These are phyloP conservation scores for Hericium coralloides DNA, from an alignment of 768 basidiomycete species.

Conservation along the genomic window DNA sequence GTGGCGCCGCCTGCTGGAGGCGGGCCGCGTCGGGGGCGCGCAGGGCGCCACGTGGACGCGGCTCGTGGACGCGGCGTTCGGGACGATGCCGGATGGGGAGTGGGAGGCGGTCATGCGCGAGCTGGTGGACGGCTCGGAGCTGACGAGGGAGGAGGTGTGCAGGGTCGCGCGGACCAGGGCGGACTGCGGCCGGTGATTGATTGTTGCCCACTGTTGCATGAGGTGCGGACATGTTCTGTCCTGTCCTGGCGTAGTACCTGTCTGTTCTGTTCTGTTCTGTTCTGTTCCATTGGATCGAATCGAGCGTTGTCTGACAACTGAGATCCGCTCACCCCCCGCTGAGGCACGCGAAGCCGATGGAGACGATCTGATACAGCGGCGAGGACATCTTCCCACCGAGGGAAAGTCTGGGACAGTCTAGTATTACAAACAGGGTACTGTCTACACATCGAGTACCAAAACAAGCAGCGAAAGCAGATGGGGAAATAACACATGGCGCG, in stretches of 20 bases:
- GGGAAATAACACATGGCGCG: background rate
- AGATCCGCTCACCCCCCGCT: too few species aligned
- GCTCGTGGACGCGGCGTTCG: conserved; percentile 41
- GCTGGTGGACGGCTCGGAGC: conserved; percentile 48
- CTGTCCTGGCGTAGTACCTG: background rate
- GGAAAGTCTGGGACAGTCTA: too few species aligned
- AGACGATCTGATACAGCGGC: background rate
- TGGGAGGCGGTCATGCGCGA: conserved; percentile 52
- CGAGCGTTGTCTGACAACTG: too few species aligned
- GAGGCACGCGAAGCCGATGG: too few species aligned
- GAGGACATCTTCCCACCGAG: background rate
- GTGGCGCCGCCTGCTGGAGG: conserved; percentile 67
- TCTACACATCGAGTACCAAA: background rate
- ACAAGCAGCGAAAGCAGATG: background rate
- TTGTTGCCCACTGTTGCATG: background rate
- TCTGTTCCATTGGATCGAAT: background rate
- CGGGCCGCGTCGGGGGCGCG: conserved; percentile 56
- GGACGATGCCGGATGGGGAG: conserved; percentile 18
- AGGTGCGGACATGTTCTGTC: background rate
- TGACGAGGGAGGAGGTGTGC: conserved; percentile 53
- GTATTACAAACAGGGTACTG: background rate
- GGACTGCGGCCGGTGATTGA: conserved; percentile 24
- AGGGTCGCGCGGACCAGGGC: conserved; percentile 41
- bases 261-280: background rate
- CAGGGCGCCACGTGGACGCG: conserved; percentile 45